phyloP scores from a whole-genome alignment of 192 early-diverging fungal species.

The Haplosporangium gracile region DNA sequence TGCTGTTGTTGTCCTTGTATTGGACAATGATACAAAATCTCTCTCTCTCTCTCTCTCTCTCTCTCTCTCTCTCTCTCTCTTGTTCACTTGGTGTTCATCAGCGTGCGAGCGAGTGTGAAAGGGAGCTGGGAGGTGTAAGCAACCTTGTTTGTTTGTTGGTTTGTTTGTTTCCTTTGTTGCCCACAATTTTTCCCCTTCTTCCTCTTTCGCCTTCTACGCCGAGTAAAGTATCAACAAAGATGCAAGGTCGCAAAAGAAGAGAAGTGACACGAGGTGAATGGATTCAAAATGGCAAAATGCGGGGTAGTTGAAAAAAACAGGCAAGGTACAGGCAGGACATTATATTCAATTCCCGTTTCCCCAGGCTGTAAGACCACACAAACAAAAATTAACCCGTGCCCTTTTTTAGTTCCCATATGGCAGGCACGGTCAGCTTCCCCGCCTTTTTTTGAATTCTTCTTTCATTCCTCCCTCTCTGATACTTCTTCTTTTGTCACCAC shows the following conservation, averaged over 20 bases:
- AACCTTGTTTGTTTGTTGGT: not conserved
- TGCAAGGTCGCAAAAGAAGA: not conserved
- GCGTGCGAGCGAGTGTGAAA: not conserved
- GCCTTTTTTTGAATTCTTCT: conserved; percentile 25
- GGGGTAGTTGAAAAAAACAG: conserved; percentile 16
- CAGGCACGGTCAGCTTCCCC: conserved; percentile 29
- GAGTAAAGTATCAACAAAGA: not conserved
- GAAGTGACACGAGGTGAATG: not conserved
- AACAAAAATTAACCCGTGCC: not conserved
- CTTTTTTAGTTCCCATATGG: not conserved
- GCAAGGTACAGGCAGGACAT: not conserved
- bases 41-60: not conserved
- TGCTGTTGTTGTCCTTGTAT: not conserved
- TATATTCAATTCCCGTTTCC: conserved; percentile 8
- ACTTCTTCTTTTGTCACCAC: not conserved
- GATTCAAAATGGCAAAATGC: conserved; percentile 50
- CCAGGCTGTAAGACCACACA: not conserved
- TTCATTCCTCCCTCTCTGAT: not conserved
- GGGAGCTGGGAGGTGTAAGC: not conserved
- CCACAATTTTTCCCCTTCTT: not conserved
- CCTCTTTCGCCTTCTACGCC: not conserved
- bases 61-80: not conserved
- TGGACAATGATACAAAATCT: not conserved
- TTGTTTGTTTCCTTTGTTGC: not conserved
- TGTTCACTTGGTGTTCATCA: not conserved